A percentile compares a stretch with the other conserved stretches of the same genome.
These are phyloP conservation scores for Leucosporidium creatinivorum DNA, from an alignment of 768 basidiomycete genomes.

Conservation along the genomic window DNA sequence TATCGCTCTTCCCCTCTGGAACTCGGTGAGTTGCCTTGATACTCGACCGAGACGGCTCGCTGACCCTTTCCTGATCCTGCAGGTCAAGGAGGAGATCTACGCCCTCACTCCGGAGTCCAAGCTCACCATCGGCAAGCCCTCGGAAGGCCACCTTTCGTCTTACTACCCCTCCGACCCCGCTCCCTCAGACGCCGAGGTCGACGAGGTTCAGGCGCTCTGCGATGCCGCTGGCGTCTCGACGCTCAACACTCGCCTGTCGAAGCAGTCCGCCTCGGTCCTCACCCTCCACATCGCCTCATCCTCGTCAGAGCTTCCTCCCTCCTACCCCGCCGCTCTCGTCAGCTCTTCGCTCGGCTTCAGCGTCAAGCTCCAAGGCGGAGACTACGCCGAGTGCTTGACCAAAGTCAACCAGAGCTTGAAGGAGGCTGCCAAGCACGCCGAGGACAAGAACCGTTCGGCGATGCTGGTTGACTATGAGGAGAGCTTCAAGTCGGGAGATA, in stretches of 20 bases:
- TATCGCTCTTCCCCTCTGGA: constrained; percentile 57
- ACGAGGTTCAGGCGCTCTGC: constrained; percentile 62
- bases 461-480: constrained; percentile 74
- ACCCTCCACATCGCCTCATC: constrained; percentile 68
- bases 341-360: neutral
- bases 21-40: constrained; percentile 31
- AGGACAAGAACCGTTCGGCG: constrained; percentile 61
- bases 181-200: constrained; percentile 69
- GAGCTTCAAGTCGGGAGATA: constrained; percentile 71
- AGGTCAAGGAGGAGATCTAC: constrained; percentile 73
- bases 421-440: constrained; percentile 60
- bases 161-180: constrained; percentile 68
- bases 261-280: constrained; percentile 57
- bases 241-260: constrained; percentile 73
- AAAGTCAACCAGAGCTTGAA: constrained; percentile 54
- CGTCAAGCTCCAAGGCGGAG: constrained; percentile 49
- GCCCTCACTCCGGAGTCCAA: constrained; percentile 56
- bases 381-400: constrained; percentile 56
- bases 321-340: constrained; percentile 30
- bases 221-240: constrained; percentile 70
- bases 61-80: constrained; percentile 28
- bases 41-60: neutral
- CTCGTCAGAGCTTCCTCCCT: constrained; percentile 36
- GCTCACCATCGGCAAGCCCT: constrained; percentile 70
- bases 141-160: constrained; percentile 64